Base-by-base conservation (phyloP, 2,329 filamentous ascomycete genomes). In the Aspergillus versicolor region DNA sequence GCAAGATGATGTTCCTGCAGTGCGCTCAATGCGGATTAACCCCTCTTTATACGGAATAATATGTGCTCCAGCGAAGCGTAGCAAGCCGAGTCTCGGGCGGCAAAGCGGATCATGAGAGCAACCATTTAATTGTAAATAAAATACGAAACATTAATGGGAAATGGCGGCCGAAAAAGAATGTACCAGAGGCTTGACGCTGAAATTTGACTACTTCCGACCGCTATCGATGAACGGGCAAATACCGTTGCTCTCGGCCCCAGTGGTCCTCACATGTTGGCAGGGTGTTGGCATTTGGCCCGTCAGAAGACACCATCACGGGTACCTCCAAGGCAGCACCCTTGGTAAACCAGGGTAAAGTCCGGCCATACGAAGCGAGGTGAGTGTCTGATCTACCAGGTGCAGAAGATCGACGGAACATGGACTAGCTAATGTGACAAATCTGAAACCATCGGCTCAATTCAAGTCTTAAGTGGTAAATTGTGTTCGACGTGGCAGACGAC, bases 381-480 rank as follows among this genome's bases (percentile, higher is more conserved):
- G 32, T 37, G 17, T n/a, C 17, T 38, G 5, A 27, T 38, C 7
- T 15, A 21, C 15, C 9, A n/a, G 27, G 9, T 30, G 30, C 38
- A 50, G 24, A 13, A 27, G 19, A 40, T 21, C 27, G 27, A 43
- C 22, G 24, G 30, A 19, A 9, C 44, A 38, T 40, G 34, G n/a
- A 30, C 22, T 56, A 49, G 30, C 30, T 52, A 21, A 37, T n/a
- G 43, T 9, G 27, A 30, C 27, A 43, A 51, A 57, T 52, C 53
- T 58, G 59, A 54, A 57, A 62, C 59, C 55, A 57, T 56, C 57
- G 60, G 52, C 63, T 53, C 61, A 52, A 61, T 58, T 65, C 59
- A 60, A 52, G 54, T 65, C 61, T 67, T 67, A 66, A 59, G 59
- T 57, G 53, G 40, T 41, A 55, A 49, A 41, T 43, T 43, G 58